phyloP scores from a whole-genome alignment of 441 rosid species.

The Metrosideros polymorpha region DNA sequence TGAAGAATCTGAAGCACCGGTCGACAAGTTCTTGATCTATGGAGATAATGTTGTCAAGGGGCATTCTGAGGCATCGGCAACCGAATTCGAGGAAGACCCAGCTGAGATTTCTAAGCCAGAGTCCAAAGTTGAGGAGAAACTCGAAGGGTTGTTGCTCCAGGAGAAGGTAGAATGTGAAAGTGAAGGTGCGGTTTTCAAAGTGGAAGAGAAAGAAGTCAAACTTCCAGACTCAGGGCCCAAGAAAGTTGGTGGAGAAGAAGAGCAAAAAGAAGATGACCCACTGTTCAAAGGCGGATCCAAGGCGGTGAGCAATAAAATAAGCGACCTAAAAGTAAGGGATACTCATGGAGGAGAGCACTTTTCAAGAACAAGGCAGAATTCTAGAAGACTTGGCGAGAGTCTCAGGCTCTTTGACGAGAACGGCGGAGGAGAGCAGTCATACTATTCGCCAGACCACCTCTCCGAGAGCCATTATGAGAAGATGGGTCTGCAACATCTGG shows the following conservation, averaged over 20 bases:
- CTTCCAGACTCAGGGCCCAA: slow-evolving; percentile 15
- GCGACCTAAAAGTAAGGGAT: slow-evolving; percentile 9
- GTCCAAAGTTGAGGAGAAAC: slow-evolving; percentile 15
- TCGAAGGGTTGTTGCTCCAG: slow-evolving; percentile 16
- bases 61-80: neutral
- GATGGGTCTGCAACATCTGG: slow-evolving; percentile 14
- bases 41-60: slow-evolving; percentile 3
- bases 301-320: slow-evolving; percentile 11
- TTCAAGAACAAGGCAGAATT: slow-evolving; percentile 20
- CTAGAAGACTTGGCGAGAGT: slow-evolving; percentile 9
- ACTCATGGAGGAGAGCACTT: slow-evolving; percentile 11
- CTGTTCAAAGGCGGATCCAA: slow-evolving; percentile 43
- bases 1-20: neutral
- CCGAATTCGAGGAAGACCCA: slow-evolving; percentile 2
- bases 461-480: slow-evolving; percentile 2
- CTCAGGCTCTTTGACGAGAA: slow-evolving; percentile 5
- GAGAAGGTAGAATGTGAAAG: slow-evolving; percentile 15
- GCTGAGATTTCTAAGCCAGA: slow-evolving; percentile 14
- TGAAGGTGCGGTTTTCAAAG: slow-evolving; percentile 14
- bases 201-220: slow-evolving; percentile 28
- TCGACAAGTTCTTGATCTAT: slow-evolving; percentile 20
- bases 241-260: slow-evolving; percentile 27
- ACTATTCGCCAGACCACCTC: slow-evolving; percentile 1
- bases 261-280: neutral
- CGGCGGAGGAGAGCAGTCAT: slow-evolving; percentile 2